Conservation (phyloP, 2,329 filamentous ascomycete species). For the Ascochyta rabiei region DNA sequence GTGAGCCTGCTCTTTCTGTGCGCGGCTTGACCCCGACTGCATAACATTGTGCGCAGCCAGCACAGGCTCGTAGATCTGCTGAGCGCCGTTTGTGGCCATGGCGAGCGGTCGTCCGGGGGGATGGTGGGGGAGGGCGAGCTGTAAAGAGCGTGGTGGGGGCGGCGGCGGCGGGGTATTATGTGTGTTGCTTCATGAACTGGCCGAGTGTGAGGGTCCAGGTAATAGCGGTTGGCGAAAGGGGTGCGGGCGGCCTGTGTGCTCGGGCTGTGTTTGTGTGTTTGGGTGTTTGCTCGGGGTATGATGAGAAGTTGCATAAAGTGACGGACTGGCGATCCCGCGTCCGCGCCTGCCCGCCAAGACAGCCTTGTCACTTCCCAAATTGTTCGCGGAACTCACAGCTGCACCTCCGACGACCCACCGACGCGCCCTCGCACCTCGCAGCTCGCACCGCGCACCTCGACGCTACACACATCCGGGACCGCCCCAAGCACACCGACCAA, state of each 20-base stretch:
- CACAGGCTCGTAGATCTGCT: conserved; percentile 81
- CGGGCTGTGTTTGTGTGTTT: conserved; percentile 13
- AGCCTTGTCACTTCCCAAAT: conserved; percentile 36
- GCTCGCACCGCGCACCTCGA: conserved; percentile 6
- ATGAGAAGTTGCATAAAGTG: conserved; percentile 38
- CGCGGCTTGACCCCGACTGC: conserved; percentile 79
- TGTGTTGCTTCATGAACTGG: conserved; percentile 35
- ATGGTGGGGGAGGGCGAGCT: conserved; percentile 26
- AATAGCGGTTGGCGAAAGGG: conserved; percentile 5
- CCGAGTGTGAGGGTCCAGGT: not conserved
- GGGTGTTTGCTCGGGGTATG: conserved; percentile 21
- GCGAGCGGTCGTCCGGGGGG: conserved; percentile 30
- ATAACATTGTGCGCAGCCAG: conserved; percentile 89
- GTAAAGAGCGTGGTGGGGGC: conserved; percentile 22
- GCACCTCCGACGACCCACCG: conserved; percentile 25
- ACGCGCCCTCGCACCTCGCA: conserved; percentile 1
- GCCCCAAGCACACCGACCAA: not conserved
- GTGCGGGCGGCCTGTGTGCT: conserved; percentile 6
- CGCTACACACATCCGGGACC: not conserved
- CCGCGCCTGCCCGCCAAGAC: conserved; percentile 30
- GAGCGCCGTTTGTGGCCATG: conserved; percentile 72
- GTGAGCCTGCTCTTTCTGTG: conserved; percentile 87
- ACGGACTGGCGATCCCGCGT: conserved; percentile 25
- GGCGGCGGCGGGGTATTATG: conserved; percentile 34
- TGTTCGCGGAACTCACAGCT: conserved; percentile 33